Conservation (phyloP, 2,329 filamentous ascomycete species). For the Exophiala alcalophila region DNA sequence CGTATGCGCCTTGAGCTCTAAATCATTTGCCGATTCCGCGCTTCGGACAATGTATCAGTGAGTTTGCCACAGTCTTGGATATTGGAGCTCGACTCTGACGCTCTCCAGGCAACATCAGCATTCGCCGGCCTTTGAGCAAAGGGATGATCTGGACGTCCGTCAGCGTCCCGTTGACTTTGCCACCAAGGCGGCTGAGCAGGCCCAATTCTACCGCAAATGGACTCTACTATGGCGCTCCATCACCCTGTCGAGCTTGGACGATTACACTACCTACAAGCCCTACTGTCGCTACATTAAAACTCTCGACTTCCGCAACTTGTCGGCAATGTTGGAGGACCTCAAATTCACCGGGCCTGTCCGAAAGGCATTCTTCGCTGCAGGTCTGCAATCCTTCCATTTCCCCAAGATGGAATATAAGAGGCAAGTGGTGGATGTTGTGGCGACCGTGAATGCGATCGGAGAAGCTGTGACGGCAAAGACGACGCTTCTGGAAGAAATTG, state of each 20-base stretch:
- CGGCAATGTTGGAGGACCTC: conserved; percentile 57
- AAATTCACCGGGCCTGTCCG: conserved; percentile 59
- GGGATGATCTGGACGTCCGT: conserved; percentile 28
- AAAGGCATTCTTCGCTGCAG: conserved; percentile 53
- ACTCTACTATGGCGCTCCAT: conserved; percentile 66
- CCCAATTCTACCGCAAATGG: conserved; percentile 55
- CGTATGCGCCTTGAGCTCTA: conserved; percentile 56
- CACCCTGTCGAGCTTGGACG: conserved; percentile 60
- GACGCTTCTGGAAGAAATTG: conserved; percentile 58
- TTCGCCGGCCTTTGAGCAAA: conserved; percentile 28
- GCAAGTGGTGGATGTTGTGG: conserved; percentile 23
- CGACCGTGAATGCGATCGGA: conserved; percentile 41
- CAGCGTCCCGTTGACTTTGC: conserved; percentile 19
- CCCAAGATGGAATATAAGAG: conserved; percentile 22
- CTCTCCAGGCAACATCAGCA: conserved; percentile 24
- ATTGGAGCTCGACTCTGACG: background rate
- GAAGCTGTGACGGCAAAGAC: conserved; percentile 46
- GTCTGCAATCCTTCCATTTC: conserved; percentile 35
- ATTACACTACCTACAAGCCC: conserved; percentile 57
- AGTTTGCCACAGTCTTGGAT: conserved; percentile 16
- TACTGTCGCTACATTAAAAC: conserved; percentile 67
- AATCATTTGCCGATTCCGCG: conserved; percentile 56
- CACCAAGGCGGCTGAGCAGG: conserved; percentile 39
- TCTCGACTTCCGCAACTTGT: conserved; percentile 62
- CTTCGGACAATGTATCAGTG: conserved; percentile 64